Evolutionary conservation across 164 flowering plant genomes (phyloP), one percentile per base, ranked within the genome.

Genomic region (Berberis thunbergii): DNA sequence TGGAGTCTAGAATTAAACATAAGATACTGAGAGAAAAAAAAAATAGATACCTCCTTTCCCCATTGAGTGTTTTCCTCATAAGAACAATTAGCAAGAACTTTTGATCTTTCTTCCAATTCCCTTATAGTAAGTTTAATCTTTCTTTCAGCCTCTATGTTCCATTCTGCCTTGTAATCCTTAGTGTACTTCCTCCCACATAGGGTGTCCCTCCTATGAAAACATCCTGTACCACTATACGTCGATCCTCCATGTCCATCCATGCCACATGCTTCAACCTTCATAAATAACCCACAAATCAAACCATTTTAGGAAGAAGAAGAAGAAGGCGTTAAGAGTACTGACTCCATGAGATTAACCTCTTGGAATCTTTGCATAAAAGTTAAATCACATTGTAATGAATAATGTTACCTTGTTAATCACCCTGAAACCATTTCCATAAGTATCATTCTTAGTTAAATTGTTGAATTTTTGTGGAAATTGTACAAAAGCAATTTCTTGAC

Each of bases 151-250:
- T n/a, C n/a, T 3, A 7, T 26, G 13, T n/a, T n/a, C 4, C 2
- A 39, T 54, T 54, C 57, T n/a, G 6, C 39, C 3, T 39, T 26
- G 49, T 3, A 71, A 1, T 61, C 74, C 12, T 65, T 53, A 4
- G 50, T 59, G 39, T 63, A 73, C 60, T 65, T 68, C 69, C 26
- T 73, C 43, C 81, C 79, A 55, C 65, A 64, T 3, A 73, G 73
- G 49, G 49, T 62, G 4, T 61, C 76, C 66, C 82, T 70, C 52
- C 83, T 68, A 44, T 72, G 78, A 57, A 79, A 79, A 62, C 82
- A 79, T 45, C 82, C 80, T 26, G 74, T 72, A 2, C 80, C 82
- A 44, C 69, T 57, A 45, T 76, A 79, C 5, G 48, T 45, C 7
- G 83, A 65, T 12, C 80, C 80, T 57, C 77, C 77, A 49, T 49